Base-by-base conservation (phyloP, 108 stramenopile genomes). In the Nitzschia palea region DNA sequence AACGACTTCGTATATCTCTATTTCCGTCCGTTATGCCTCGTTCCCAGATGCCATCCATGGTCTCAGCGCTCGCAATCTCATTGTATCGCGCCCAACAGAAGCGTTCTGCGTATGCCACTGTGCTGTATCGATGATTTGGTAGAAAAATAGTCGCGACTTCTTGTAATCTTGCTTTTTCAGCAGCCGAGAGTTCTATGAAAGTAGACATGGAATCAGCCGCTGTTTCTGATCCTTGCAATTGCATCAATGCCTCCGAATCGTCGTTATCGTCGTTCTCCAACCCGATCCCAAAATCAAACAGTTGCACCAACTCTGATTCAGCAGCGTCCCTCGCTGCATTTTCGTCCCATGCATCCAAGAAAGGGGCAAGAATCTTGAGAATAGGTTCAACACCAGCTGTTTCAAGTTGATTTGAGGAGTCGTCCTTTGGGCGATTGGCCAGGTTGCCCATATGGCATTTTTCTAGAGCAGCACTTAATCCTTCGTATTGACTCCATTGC, bases 121-220 rank as follows among this genome's bases (percentile, higher is more conserved):
- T 60, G 25, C 85, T 87, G 68, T 79, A 79, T 31, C 93, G 80
- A 43, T 85, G 71, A 33, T 59, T 67, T 26, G 86, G 76, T 22
- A 90, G 71, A 71, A 87, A 90, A 10, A 55, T 73, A 37, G 37
- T 71, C 32, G 77, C 73, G 32, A 91, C 70, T 45, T 90, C 83
- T 25, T 55, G 51, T 56, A 81, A 62, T 53, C 90, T 80, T 3
- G 83, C 68, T 56, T 83, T 82, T 47, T 91, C 81, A 14, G 80
- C 67, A 18, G 86, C 84, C 29, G 86, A 80, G 30, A 86, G 78
- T 65, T 94, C 93, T 51, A 84, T 84, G 45, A 88, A 94, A n/a
- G 78, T 84, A 30, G 83, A 76, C 82, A 94, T 88, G 10, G 88
- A 83, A 83, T 94, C 93, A 8, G 90, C 81, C 31, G 89, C 86